Evolutionary conservation across 2,329 filamentous ascomycete genomes (phyloP).

Genomic region (Blastomyces silverae): DNA sequence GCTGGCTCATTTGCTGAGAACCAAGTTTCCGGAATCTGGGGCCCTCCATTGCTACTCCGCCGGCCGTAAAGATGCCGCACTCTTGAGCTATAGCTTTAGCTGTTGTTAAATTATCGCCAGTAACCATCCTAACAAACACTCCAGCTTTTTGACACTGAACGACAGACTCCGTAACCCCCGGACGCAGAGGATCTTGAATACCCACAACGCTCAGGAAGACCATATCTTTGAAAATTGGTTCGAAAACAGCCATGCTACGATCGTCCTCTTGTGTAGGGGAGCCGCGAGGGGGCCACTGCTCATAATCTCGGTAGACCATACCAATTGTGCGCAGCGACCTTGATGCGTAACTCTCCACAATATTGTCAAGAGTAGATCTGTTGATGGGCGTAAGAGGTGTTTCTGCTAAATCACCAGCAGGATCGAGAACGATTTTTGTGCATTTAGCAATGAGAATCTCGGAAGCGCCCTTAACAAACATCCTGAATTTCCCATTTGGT

Average conservation of each 20-base stretch:
- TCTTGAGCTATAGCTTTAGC: conserved; percentile 66
- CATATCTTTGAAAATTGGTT: conserved; percentile 64
- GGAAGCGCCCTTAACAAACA: conserved; percentile 46
- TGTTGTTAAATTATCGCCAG: conserved; percentile 64
- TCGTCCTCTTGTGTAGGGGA: conserved; percentile 55
- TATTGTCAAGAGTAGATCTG: conserved; percentile 27
- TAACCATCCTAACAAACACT: conserved; percentile 67
- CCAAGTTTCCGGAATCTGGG: conserved; percentile 58
- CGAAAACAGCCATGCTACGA: conserved; percentile 56
- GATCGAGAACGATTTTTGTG: conserved; percentile 30
- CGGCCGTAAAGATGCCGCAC: conserved; percentile 59
- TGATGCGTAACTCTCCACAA: conserved; percentile 40
- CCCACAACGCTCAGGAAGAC: conserved; percentile 65
- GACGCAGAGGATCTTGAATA: conserved; percentile 66
- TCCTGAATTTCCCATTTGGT: conserved; percentile 36
- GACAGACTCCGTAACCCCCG: conserved; percentile 62
- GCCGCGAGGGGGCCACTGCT: conserved; percentile 57
- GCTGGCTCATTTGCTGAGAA: conserved; percentile 52
- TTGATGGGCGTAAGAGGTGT: conserved; percentile 29
- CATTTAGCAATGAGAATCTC: conserved; percentile 41
- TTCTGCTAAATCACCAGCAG: conserved; percentile 23
- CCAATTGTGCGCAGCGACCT: conserved; percentile 70
- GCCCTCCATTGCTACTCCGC: conserved; percentile 61
- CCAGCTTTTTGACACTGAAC: conserved; percentile 60
- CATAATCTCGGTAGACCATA: conserved; percentile 65